Evolutionary conservation across 2,329 filamentous ascomycete species (phyloP).

Genomic region (Sclerotinia nivalis): DNA sequence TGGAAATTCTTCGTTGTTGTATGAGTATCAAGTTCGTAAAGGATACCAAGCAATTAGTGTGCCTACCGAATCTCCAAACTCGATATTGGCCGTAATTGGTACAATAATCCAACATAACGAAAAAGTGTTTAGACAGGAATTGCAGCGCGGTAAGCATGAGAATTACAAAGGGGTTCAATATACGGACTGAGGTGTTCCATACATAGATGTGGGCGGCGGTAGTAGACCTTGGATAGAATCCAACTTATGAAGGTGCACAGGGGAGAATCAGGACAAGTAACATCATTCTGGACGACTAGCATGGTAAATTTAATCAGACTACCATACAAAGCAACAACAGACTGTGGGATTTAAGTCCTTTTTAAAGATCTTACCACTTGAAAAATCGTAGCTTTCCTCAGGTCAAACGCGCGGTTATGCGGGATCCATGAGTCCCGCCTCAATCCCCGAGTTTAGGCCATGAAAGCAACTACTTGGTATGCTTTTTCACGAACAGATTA

Average conservation of each 20-base stretch:
- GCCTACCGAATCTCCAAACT: background rate
- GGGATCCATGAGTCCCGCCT: background rate
- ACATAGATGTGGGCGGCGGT: background rate
- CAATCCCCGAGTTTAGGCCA: background rate
- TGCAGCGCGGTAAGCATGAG: background rate
- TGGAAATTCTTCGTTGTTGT: background rate
- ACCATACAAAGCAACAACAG: background rate
- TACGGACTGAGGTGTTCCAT: background rate
- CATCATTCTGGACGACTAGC: background rate
- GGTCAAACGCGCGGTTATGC: background rate
- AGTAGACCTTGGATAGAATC: background rate
- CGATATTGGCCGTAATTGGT: background rate
- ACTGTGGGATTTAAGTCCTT: background rate
- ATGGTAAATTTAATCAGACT: rapidly evolving
- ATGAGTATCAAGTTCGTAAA: background rate
- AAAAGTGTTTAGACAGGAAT: background rate
- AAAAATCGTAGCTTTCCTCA: too few relatives aligned
- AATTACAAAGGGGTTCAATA: background rate
- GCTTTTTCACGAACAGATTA: background rate
- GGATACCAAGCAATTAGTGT: background rate
- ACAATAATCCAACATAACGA: background rate
- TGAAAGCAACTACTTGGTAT: background rate
- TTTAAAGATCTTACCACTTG: too few relatives aligned
- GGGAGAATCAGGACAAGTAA: too few relatives aligned
- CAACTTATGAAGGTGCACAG: background rate